Conservation (phyloP, 306 rosid species). For the Dryas drummondii region DNA sequence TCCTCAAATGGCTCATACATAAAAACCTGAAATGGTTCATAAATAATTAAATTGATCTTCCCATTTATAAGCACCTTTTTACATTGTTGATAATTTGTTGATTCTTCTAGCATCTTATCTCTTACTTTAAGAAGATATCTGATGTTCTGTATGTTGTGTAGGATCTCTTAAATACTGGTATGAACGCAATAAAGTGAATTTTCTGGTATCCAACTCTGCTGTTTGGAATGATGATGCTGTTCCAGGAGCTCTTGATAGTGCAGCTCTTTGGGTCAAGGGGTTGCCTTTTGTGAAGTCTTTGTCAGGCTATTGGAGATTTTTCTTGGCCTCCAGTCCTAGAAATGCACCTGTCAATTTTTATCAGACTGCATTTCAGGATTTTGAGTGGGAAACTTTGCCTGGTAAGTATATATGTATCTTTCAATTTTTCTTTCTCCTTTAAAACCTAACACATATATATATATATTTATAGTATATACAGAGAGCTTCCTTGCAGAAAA, state of each 20-base stretch:
- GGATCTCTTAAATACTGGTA: conserved; percentile 91
- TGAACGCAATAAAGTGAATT: conserved; percentile 72
- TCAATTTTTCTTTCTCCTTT: neutral
- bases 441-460: neutral
- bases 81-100: neutral
- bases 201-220: conserved; percentile 64
- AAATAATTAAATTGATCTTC: neutral
- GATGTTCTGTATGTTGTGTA: conserved; percentile 10
- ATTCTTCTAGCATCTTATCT: neutral
- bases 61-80: neutral
- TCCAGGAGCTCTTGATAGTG: conserved; percentile 69
- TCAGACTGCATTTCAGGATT: conserved; percentile 57
- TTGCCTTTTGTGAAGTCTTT: conserved; percentile 80
- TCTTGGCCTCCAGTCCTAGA: conserved; percentile 64
- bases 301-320: conserved; percentile 91
- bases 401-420: conserved; percentile 43
- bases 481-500: too few relatives aligned
- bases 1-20: too few relatives aligned
- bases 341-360: conserved; percentile 62
- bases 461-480: neutral
- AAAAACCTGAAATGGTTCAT: neutral
- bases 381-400: conserved; percentile 71
- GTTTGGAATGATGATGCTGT: conserved; percentile 87
- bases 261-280: conserved; percentile 76
- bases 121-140: neutral